phyloP scores from a whole-genome alignment of 768 basidiomycete genomes.

The Kwoniella sp. region DNA sequence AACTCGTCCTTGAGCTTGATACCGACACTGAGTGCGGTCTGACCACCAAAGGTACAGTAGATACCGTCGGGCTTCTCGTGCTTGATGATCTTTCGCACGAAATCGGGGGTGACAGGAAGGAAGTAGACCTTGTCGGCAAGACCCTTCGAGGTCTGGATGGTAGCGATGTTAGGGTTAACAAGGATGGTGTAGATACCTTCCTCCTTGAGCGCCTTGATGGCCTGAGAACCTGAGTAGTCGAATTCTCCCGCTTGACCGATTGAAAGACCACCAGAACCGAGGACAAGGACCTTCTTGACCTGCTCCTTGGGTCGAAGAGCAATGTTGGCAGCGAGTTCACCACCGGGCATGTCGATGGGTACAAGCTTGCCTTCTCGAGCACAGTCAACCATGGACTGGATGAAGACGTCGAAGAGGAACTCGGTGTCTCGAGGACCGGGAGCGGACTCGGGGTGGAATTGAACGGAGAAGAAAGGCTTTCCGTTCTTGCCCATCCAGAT shows the following conservation, averaged over 20 bases:
- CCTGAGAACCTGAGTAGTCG: constrained; percentile 98
- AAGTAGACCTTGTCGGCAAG: constrained; percentile 99
- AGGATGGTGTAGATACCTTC: constrained; percentile 99
- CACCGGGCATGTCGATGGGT: constrained; percentile 59
- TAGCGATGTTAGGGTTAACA: constrained; percentile 98
- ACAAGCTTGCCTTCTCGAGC: constrained; percentile 56
- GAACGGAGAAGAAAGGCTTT: constrained; percentile 96
- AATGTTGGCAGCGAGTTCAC: constrained; percentile 76
- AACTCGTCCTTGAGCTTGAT: constrained; percentile 99
- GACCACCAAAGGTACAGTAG: constrained; percentile 97
- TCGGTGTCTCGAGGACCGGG: constrained; percentile 98
- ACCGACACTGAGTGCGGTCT: constrained; percentile 94
- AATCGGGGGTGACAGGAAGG: constrained; percentile 96
- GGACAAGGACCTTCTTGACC: constrained; percentile 90
- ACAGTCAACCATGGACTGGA: constrained; percentile 79
- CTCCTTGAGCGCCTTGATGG: constrained; percentile 97
- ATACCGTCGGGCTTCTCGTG: constrained; percentile 99
- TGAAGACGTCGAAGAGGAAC: constrained; percentile 97
- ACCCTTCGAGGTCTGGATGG: constrained; percentile 94
- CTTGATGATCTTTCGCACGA: constrained; percentile 96
- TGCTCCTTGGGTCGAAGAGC: constrained; percentile 64
- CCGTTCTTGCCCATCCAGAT: constrained; percentile 77
- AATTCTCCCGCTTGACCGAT: constrained; percentile 99
- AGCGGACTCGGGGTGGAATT: constrained; percentile 97
- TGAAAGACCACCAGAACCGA: constrained; percentile 95